Base-by-base conservation (phyloP, 164 flowering plant species). In the Aristolochia californica region DNA sequence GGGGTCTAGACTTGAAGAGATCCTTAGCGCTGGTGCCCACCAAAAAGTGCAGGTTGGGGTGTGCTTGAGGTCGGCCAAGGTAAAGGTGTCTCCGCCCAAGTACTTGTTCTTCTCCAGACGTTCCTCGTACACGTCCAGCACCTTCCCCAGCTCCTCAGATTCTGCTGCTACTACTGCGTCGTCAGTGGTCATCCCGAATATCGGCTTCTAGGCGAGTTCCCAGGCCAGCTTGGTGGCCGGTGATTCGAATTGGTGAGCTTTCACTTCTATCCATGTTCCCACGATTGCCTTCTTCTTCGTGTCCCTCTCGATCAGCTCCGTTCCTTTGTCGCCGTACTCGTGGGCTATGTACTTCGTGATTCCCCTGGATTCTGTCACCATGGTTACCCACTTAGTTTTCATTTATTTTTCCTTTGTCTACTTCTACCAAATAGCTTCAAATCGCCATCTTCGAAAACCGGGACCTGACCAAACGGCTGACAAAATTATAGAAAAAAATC, bases 121-220 rank as follows among this genome's bases (percentile, higher is more conserved):
- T 0, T 57, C 69, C 66, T 83, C 87, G 48, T 85, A 85, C 25
- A 85, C 80, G 52, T 83, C 88, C 21, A 85, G 68, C 47, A 85
- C 81, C 48, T 74, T 70, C 27, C 56, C 73, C 12, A 85, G 78
- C 72, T 81, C 79, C 25, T 62, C 50, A 30, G 57, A n/a, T n/a
- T n/a, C 53, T 9, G 59, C 72, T 2, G 73, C 77, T 15, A 77
- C 66, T 26, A 71, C 52, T 0, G 70, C 48, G 34, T 72, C 60
- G 49, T 81, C 85, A 0, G 80, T 52, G 4, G 72, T 15, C 40
- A 85, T 83, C 1, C 58, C 62, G 50, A 64, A 58, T 0, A 74
- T 23, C 0, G 85, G 83, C 28, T 64, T 63, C 21, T 69, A 69
- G 14, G 67, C 18, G 53, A 64, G 54, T 66, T 88, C 76, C 61